Percentiles rank a stretch among this genome's conserved stretches.
Evolutionary conservation across 441 rosid species (phyloP).

Genomic region (Dalechampia spathulata): DNA sequence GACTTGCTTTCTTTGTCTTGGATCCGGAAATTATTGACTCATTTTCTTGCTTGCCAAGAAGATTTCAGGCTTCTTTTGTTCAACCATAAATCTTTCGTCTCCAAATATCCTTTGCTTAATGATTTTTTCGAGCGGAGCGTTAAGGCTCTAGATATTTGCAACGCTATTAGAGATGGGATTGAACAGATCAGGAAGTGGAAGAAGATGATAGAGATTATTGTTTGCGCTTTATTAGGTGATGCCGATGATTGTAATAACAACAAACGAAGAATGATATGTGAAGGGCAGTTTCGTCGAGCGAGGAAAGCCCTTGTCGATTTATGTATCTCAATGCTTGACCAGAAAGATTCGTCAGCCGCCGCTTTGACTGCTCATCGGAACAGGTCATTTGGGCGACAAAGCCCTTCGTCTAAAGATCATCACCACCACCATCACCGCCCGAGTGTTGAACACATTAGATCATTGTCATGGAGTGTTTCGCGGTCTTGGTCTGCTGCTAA

Average conservation of each 20-base stretch:
- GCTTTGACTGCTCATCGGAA: conserved; percentile 45
- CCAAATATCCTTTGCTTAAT: conserved; percentile 37
- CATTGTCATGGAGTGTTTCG: conserved; percentile 86
- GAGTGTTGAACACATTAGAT: conserved; percentile 53
- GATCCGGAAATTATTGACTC: conserved; percentile 59
- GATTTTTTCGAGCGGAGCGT: conserved; percentile 75
- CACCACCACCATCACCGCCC: conserved; percentile 24
- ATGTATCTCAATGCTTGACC: conserved; percentile 77
- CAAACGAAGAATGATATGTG: conserved; percentile 44
- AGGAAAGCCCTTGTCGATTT: conserved; percentile 67
- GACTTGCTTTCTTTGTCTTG: conserved; percentile 59
- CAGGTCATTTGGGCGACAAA: conserved; percentile 76
- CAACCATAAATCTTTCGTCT: conserved; percentile 24
- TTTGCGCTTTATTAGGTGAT: conserved; percentile 53
- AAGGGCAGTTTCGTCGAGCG: conserved; percentile 84
- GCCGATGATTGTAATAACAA: no score
- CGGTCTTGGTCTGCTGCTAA: conserved; percentile 88
- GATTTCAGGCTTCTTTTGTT: conserved; percentile 48
- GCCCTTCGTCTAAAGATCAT: conserved; percentile 36
- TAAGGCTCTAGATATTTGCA: conserved; percentile 90
- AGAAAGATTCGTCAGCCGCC: conserved; percentile 48
- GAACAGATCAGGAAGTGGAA: conserved; percentile 89
- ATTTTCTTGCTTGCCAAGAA: conserved; percentile 63
- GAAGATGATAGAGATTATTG: conserved; percentile 72
- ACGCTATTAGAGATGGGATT: conserved; percentile 84